phyloP scores from a whole-genome alignment of 225 moss, liverwort and hornwort genomes.

The Marchantia polymorpha region DNA sequence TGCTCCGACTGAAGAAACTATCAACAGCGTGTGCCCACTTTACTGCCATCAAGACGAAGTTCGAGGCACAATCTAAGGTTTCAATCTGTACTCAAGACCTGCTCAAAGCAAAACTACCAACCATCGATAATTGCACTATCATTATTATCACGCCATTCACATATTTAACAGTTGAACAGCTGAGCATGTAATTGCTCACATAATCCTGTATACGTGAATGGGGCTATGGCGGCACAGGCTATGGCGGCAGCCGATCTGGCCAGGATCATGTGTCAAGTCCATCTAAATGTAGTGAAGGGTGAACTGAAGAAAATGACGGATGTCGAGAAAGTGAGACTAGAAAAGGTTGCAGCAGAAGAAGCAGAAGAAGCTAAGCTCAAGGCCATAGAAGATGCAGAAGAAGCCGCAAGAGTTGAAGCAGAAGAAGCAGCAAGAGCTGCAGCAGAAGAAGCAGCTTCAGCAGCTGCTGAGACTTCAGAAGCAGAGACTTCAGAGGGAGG shows the following conservation, averaged over 20 bases:
- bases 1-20: conserved; percentile 35
- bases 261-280: conserved; percentile 33
- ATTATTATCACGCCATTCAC: no score
- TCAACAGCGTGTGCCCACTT: conserved; percentile 37
- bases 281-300: conserved; percentile 23
- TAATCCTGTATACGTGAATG: no score
- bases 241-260: conserved; percentile 45
- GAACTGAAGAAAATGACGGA: conserved; percentile 36
- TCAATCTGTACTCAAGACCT: not conserved
- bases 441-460: not conserved
- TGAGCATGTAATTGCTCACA: no score
- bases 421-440: conserved; percentile 20
- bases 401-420: conserved; percentile 18
- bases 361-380: conserved; percentile 37
- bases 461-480: not conserved
- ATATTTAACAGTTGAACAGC: no score
- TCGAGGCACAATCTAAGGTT: conserved; percentile 43
- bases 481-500: conserved; percentile 20
- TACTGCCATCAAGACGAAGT: conserved; percentile 34
- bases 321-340: conserved; percentile 29
- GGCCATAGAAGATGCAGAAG: conserved; percentile 40
- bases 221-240: conserved; percentile 17
- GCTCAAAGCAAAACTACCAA: not conserved
- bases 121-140: not conserved
- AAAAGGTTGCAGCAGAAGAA: conserved; percentile 40